Evolutionary conservation across 139 green algal species (phyloP), one percentile per base, ranked within the genome.

Genomic region (Pycnococcus provasolii): DNA sequence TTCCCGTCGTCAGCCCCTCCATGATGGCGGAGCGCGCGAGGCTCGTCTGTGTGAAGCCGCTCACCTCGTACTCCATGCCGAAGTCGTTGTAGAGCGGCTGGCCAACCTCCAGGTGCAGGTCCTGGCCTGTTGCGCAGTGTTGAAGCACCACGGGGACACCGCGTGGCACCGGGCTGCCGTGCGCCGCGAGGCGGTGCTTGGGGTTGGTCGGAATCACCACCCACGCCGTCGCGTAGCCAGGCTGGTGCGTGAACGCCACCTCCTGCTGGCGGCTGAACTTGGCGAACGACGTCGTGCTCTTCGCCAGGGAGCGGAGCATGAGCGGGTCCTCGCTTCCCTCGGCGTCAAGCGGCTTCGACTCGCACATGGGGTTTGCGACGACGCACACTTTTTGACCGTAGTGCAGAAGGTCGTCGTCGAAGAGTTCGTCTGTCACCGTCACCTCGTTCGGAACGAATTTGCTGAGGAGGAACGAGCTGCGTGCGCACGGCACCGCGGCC

Each of bases 341-440:
- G 26, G 26, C 26, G 26, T 26, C 26, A 26, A 26, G 26, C 26
- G 13, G 60, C 15, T 13, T 52, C 60, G 26, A 26, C 26, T 26
- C 26, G 26, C 26, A 26, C 26, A 40, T 37, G 52, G 57, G 61
- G 57, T 64, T 54, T 2, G 66, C 64, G 43, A 80, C 48, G 43
- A 81, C 52, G 47, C 58, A 50, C 4, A 84, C 68, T 63, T 82
- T 85, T 59, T 81, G 74, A 3, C 80, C 75, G 61, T 83, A 85
- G 45, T 72, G 73, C 48, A 87, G 66, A 2, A 58, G 58, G 54
- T 79, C 70, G 43, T 80, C 77, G 1, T 66, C 63, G 62, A 77
- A 84, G 9, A 39, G 3, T 3, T 46, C 3, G 62, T 60, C 43
- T 26, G 50, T 54, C 62, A n/a, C 62, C 7, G 59, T 68, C n/a